Base-by-base conservation (phyloP, 805 yeast genomes). In the Lipomyces chichibuensis region DNA sequence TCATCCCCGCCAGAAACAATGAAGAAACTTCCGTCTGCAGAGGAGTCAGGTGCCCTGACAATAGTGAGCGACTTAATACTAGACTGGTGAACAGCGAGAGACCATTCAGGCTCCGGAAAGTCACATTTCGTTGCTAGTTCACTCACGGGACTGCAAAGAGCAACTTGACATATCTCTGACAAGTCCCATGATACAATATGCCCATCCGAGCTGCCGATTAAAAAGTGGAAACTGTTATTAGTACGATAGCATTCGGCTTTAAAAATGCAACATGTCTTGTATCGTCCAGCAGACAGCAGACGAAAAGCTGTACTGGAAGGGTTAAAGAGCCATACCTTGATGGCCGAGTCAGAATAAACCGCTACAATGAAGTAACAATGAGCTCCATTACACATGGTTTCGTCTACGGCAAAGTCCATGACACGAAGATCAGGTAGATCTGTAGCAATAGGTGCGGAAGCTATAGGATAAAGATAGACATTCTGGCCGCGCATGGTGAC, bases 1-100 rank as follows among this genome's bases (percentile, higher is more conserved):
- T 95, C 99, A 75, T 95, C 99, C 63, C 99, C 98, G 39, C 97
- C 98, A 0, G 97, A 86, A 4, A 87, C 79, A 3, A 90, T 76
- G 27, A 79, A 62, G 64, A 69, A 4, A 13, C 53, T 35, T 9
- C 63, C 51, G 2, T 64, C 57, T 3, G 60, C 66, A 7, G 52
- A 46, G 0, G 62, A 6, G 11, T 9, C 32, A 27, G 20, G 59
- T 54, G 59, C 64, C 1, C 67, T 73, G 13, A 77, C 60, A 1
- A 80, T 60, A 14, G 78, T 82, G n/a, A 90, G 74, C 0, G 89
- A 83, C 69, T 92, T 90, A 59, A 94, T 84, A 52, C 97, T 92
- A 51, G 94, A 91, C 76, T 93, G 97, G 74, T 95, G 99, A 13
- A 91, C 80, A 62, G 79, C 84, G 62, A 85, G 83, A 49, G 64